These are phyloP conservation scores for Shiraia bambusicola DNA, from an alignment of 2,329 filamentous ascomycete genomes.

Conservation along the genomic window DNA sequence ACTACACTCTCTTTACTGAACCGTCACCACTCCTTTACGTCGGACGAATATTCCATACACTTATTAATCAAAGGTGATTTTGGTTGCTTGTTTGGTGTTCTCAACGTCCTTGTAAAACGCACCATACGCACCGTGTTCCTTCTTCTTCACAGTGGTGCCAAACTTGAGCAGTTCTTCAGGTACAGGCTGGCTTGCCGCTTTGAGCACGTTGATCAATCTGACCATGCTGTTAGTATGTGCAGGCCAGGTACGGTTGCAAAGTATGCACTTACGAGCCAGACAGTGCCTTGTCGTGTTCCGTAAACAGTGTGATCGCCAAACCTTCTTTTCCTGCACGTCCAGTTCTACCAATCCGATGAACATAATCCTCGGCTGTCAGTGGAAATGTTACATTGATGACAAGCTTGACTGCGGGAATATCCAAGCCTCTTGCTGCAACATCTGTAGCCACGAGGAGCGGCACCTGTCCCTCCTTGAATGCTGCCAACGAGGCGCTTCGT, in stretches of 20 bases:
- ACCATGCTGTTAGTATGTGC: constrained; percentile 11
- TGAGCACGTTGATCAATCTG: constrained; percentile 90
- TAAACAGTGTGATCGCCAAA: constrained; percentile 89
- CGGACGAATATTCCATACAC: neutral
- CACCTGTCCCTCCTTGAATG: constrained; percentile 84
- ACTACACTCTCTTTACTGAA: constrained; percentile 4
- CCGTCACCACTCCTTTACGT: no score
- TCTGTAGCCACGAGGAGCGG: constrained; percentile 91
- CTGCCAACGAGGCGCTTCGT: constrained; percentile 80
- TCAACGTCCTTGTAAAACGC: constrained; percentile 93
- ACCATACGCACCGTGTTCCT: constrained; percentile 92
- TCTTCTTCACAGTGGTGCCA: constrained; percentile 98
- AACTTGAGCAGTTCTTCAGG: constrained; percentile 92
- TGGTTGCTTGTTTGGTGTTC: constrained; percentile 79
- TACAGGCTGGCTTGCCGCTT: constrained; percentile 86
- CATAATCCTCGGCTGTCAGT: constrained; percentile 93
- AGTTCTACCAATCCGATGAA: constrained; percentile 92
- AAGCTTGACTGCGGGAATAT: constrained; percentile 92
- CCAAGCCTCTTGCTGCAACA: constrained; percentile 88
- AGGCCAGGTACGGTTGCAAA: neutral
- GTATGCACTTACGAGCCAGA: constrained; percentile 73
- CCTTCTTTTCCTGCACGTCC: constrained; percentile 90
- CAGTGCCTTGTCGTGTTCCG: constrained; percentile 88
- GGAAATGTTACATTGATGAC: constrained; percentile 96
- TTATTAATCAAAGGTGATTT: constrained; percentile 79